Percentiles rank a stretch among this genome's conserved stretches.
These are phyloP conservation scores for Skeletonema grethae DNA, from an alignment of 108 stramenopile genomes.

Conservation along the genomic window DNA sequence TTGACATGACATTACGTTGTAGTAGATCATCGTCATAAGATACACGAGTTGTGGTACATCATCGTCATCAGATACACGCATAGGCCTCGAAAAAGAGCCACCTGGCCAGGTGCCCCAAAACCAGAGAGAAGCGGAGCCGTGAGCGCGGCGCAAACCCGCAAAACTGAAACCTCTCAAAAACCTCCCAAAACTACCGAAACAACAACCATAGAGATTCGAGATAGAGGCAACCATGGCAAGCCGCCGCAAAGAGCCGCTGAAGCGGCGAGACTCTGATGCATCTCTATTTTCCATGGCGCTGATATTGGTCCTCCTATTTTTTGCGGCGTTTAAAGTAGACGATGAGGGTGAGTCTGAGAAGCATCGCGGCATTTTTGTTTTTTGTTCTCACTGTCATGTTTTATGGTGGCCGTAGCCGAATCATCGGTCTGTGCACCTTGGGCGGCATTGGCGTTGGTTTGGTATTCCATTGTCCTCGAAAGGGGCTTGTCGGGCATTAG, in stretches of 20 bases:
- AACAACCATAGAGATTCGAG: too few relatives aligned
- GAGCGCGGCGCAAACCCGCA: background rate
- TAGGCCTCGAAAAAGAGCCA: background rate
- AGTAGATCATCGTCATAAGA: too few relatives aligned
- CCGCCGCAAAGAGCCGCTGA: background rate
- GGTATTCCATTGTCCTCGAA: background rate
- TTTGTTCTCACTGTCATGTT: background rate
- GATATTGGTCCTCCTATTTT: background rate
- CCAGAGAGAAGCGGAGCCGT: too few relatives aligned
- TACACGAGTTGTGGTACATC: background rate
- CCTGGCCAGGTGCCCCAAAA: background rate
- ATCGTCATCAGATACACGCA: background rate
- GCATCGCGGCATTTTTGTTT: background rate
- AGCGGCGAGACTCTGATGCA: background rate
- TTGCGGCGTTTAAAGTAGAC: background rate
- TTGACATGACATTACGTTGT: background rate
- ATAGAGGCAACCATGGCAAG: background rate
- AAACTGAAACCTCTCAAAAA: background rate
- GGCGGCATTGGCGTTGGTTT: background rate
- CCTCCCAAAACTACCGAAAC: background rate
- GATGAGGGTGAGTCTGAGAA: background rate
- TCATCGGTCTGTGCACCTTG: background rate
- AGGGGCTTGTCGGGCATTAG: background rate
- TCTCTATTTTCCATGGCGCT: background rate
- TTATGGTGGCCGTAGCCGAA: background rate